These are phyloP conservation scores for Aureobasidium zeae DNA, from an alignment of 2,329 filamentous ascomycete genomes.

Conservation along the genomic window DNA sequence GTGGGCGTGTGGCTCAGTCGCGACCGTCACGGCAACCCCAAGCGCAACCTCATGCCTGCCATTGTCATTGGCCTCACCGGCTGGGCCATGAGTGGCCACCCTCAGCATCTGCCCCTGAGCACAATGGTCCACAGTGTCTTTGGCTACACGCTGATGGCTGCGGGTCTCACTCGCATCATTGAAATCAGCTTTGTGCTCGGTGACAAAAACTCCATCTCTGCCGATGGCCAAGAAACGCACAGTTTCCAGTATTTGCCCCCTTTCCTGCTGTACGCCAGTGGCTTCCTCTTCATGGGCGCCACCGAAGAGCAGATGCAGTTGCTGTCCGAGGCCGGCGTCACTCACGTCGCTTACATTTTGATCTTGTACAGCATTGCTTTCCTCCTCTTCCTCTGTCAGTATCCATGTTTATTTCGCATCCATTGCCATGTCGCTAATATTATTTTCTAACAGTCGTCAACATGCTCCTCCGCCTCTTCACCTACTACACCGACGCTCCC, in stretches of 20 bases:
- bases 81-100: slow-evolving; percentile 90
- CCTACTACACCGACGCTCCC: slow-evolving; percentile 47
- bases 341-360: slow-evolving; percentile 84
- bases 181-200: slow-evolving; percentile 82
- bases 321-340: slow-evolving; percentile 63
- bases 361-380: slow-evolving; percentile 88
- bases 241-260: slow-evolving; percentile 42
- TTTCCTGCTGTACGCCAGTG: slow-evolving; percentile 71
- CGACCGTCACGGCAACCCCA: slow-evolving; percentile 71
- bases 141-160: slow-evolving; percentile 90
- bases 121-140: slow-evolving; percentile 84
- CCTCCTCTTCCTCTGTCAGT: slow-evolving; percentile 73
- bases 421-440: background rate
- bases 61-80: slow-evolving; percentile 88
- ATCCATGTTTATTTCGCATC: background rate
- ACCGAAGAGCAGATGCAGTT: slow-evolving; percentile 92
- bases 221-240: slow-evolving; percentile 26
- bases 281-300: slow-evolving; percentile 95
- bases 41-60: slow-evolving; percentile 85
- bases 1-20: slow-evolving; percentile 86
- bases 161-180: slow-evolving; percentile 72
- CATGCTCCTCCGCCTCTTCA: slow-evolving; percentile 77
- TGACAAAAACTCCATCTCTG: slow-evolving; percentile 47
- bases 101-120: slow-evolving; percentile 73
- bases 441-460: slow-evolving; percentile 54